Base-by-base conservation (phyloP, 2,329 filamentous ascomycete genomes). In the Nothophoma quercina region DNA sequence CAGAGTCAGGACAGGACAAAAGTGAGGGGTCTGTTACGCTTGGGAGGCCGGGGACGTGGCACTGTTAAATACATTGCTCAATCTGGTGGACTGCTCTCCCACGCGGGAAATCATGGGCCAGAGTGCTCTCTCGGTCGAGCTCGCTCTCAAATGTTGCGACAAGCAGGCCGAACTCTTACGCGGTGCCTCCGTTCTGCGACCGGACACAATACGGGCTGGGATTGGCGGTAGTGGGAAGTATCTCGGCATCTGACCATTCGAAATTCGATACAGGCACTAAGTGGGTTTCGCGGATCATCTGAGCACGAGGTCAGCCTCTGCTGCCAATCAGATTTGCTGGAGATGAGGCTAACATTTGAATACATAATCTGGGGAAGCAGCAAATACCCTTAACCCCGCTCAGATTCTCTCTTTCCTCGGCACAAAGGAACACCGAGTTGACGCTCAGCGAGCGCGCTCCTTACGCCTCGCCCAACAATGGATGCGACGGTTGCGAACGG, bases 121-220 rank as follows among this genome's bases (percentile, higher is more conserved):
- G 33, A 55, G 43, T 46, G 50, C 52, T 47, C 44, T 51, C 58
- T 73, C 69, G 70, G 70, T 60, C 36, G 50, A 72, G 68, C 64
- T 73, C 64, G 60, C 58, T 64, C 40, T 45, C 45, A 54, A 30
- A 70, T 61, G 58, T 58, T 64, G 44, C 51, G 39, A 54, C 25
- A 28, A 44, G 38, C 44, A 48, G 12, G 21, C 44, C 51, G 45
- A 45, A 34, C 13, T 39, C 22, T 41, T 16, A 25, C 42, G 35
- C 38, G 38, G 35, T 48, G 43, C 43, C 28, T 48, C 38, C 43
- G 32, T 33, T 51, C 28, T 39, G 26, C 38, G 36, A 38, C 50
- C 36, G 38, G 34, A 28, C 35, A 28, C n/a, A 16, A 18, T 9
- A 16, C 33, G 35, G 43, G 9, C 25, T 21, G 41, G 21, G 10